phyloP scores from a whole-genome alignment of 2,329 filamentous ascomycete species.

The Stemphylium lycopersici region DNA sequence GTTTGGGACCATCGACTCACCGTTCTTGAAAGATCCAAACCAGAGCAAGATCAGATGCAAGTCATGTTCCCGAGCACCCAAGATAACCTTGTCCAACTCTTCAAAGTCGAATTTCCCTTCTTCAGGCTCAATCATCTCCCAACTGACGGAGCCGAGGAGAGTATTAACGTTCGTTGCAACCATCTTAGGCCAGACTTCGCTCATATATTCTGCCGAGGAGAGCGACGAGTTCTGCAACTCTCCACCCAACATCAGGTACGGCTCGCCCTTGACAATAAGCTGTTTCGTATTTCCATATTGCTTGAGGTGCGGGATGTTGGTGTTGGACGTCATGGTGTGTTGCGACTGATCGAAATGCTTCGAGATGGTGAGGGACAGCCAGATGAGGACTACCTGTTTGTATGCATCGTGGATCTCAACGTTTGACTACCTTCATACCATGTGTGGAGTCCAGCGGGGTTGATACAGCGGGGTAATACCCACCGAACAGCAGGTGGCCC shows the following conservation, averaged over 20 bases:
- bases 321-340: slow-evolving; percentile 8
- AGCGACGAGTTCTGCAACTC: slow-evolving; percentile 58
- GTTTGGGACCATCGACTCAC: slow-evolving; percentile 6
- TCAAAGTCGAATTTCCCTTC: slow-evolving; percentile 54
- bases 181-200: slow-evolving; percentile 53
- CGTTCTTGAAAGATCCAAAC: slow-evolving; percentile 59
- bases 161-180: slow-evolving; percentile 53
- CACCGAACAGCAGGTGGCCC: background rate
- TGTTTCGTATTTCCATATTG: slow-evolving; percentile 37
- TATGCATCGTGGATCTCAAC: too few relatives aligned
- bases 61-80: slow-evolving; percentile 46
- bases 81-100: slow-evolving; percentile 51
- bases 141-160: slow-evolving; percentile 53
- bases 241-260: slow-evolving; percentile 53
- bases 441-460: background rate
- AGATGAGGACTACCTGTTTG: too few relatives aligned
- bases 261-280: slow-evolving; percentile 53
- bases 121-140: slow-evolving; percentile 56
- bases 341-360: background rate
- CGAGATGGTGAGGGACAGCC: background rate
- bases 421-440: background rate
- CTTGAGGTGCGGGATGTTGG: slow-evolving; percentile 26
- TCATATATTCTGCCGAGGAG: slow-evolving; percentile 54
- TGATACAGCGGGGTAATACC: slow-evolving; percentile 7
- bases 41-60: slow-evolving; percentile 53